Evolutionary conservation across 352 stramenopile genomes (phyloP).

Genomic region (Phytopythium ostracodes): DNA sequence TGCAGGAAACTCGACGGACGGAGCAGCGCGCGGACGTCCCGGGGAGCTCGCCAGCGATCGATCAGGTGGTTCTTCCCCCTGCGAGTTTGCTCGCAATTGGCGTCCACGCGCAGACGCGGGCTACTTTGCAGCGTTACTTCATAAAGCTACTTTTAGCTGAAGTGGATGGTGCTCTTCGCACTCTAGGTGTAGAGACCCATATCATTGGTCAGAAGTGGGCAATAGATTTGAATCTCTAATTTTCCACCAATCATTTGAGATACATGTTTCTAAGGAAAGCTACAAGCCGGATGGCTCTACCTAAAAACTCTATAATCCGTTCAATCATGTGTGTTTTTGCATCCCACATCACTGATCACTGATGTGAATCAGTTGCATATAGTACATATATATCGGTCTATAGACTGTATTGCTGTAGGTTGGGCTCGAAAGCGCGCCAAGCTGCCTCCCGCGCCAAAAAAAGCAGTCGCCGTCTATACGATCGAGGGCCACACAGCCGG

Average conservation of each 20-base stretch:
- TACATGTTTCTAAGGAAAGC: not conserved
- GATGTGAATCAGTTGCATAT: too few species aligned
- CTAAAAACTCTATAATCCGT: too few species aligned
- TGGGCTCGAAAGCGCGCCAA: not conserved
- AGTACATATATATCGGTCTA: too few species aligned
- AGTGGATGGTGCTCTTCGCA: not conserved
- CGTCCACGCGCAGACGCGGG: not conserved
- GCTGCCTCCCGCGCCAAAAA: conserved; percentile 2
- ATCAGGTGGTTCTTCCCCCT: not conserved
- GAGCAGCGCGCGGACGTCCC: not conserved
- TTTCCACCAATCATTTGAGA: not conserved
- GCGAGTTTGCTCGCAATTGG: not conserved
- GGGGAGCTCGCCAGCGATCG: not conserved
- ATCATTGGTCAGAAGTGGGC: not conserved
- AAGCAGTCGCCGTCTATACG: not conserved
- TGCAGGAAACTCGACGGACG: not conserved
- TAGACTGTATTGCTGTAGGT: too few species aligned
- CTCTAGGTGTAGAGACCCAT: conserved; percentile 1
- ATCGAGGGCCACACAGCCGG: not conserved
- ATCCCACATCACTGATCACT: too few species aligned
- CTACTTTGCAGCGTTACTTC: conserved; percentile 1
- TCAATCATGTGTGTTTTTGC: too few species aligned
- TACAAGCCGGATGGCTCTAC: not conserved
- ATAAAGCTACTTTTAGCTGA: conserved; percentile 7
- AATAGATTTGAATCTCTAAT: not conserved